Evolutionary conservation across 495 filamentous ascomycete genomes (phyloP), one percentile per base, ranked within the genome.

Genomic region (Letharia columbiana): DNA sequence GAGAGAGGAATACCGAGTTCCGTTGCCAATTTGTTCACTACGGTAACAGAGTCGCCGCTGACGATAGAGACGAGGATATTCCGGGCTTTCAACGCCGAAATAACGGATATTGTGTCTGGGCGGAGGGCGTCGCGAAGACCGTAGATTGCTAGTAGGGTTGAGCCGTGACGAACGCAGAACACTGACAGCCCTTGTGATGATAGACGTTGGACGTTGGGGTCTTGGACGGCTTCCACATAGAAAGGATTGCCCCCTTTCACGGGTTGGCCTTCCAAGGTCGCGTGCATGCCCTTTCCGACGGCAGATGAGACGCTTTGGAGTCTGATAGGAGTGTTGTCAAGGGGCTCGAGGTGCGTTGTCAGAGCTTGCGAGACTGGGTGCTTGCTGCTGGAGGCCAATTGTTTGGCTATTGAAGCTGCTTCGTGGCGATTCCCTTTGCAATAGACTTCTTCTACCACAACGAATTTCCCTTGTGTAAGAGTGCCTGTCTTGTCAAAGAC

Each of bases 401-500:
- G 81, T 12, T 82, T 71, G 13, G 83, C 72, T 60, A 84, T 68
- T 2, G 74, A 74, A 20, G 70, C 58, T 69, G 68, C 56, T 47
- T 68, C 45, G 62, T 70, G 65, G 31, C 15, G 62, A 67, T 63
- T 66, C 33, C 54, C 69, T 20, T 35, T 31, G 5, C 52, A 4
- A 68, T 77, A 76, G 18, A 79, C 71, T 42, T 82, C 76, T 0
- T 56, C 65, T 3, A 73, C 73, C 0, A 91, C 83, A 8, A 73
- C 66, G 0, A 91, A 76, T 47, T 80, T 81, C 0, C 86, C 88
- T 59, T 80, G 74, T 0, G 90, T 92, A 1, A 93, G 73, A 5
- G 90, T 94, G 0, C 90, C 90, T 1, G 90, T 92, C 73, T 93
- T 92, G 78, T 92, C 90, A 69, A 94, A 91, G 7, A 92, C 80